Conservation (phyloP, 805 yeast species). For the Yarrowia sp. region DNA sequence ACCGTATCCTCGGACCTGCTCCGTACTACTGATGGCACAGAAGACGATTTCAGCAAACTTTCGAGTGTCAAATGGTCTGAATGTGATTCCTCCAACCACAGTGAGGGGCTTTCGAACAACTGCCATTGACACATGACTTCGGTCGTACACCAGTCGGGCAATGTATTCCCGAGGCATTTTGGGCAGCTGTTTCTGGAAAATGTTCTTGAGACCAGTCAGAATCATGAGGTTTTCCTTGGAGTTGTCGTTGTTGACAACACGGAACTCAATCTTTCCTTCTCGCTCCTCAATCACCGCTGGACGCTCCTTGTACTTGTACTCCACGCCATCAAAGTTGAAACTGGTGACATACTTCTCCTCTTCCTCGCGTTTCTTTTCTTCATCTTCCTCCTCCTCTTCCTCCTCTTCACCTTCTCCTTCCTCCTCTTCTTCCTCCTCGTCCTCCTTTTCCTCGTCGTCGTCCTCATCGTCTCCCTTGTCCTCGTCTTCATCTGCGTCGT, state of each 20-base stretch:
- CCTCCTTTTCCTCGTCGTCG: constrained; percentile 23
- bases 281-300: constrained; percentile 93
- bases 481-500: constrained; percentile 27
- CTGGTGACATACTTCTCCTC: constrained; percentile 43
- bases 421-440: not conserved
- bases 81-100: constrained; percentile 97
- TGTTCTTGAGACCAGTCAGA: constrained; percentile 90
- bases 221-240: constrained; percentile 84
- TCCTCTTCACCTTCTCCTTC: constrained; percentile 5
- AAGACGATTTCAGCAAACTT: constrained; percentile 97
- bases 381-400: constrained; percentile 34
- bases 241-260: constrained; percentile 95
- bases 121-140: constrained; percentile 94
- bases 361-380: constrained; percentile 35
- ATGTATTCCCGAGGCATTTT: constrained; percentile 98
- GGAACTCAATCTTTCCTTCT: constrained; percentile 87
- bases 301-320: constrained; percentile 82
- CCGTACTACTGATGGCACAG: constrained; percentile 96
- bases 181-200: constrained; percentile 95
- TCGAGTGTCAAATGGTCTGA: constrained; percentile 85
- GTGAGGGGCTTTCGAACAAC: constrained; percentile 90
- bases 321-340: constrained; percentile 71
- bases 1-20: constrained; percentile 97
- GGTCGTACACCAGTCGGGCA: constrained; percentile 88
- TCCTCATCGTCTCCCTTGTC: not conserved